Base-by-base conservation (phyloP, 805 yeast species). In the Metschnikowia borealis region DNA sequence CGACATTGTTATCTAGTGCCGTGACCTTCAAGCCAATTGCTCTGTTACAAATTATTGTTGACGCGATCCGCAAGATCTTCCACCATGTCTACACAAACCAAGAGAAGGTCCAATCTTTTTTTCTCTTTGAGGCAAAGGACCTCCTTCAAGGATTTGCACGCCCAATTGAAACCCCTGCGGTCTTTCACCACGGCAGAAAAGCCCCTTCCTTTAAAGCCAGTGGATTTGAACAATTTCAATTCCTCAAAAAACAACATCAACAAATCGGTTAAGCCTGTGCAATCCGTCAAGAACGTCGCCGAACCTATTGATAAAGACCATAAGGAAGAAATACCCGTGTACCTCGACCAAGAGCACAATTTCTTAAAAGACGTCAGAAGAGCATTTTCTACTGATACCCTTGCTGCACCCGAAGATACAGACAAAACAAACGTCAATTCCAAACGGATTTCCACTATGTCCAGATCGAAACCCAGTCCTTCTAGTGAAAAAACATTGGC, bases 401-500 rank as follows among this genome's bases (percentile, higher is more conserved):
- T 23, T 7, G 10, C 23, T 10, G 6, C 23, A 14, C 11, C 35
- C 5, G 44, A 11, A 11, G 31, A 29, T 15, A 10, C 35, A 3
- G 29, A 20, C 15, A 18, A 14, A 18, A 13, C 17, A 20, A 35
- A 40, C 18, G 35, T 31, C 32, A 14, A 14, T 11, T 29, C 26
- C 32, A 53, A 41, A 42, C 54, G 51, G 5, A 39, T 38, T 23
- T 47, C 50, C 17, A 23, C 32, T 13, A 31, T 36, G 31, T 35
- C 41, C 46, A 54, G 46, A 33, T 46, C 39, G 29, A 48, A 44
- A 20, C 21, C 46, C 6, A 52, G 52, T 14, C 54, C 55, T 7
- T 39, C 54, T 14, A 53, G 56, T 38, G 57, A 54, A 7, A 38
- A 47, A n/a, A 54, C 57, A 2, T 41, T 54, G 31, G 52, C 56